phyloP scores from a whole-genome alignment of 1,139 yeast genomes.

The Saccharomyces hybrid region DNA sequence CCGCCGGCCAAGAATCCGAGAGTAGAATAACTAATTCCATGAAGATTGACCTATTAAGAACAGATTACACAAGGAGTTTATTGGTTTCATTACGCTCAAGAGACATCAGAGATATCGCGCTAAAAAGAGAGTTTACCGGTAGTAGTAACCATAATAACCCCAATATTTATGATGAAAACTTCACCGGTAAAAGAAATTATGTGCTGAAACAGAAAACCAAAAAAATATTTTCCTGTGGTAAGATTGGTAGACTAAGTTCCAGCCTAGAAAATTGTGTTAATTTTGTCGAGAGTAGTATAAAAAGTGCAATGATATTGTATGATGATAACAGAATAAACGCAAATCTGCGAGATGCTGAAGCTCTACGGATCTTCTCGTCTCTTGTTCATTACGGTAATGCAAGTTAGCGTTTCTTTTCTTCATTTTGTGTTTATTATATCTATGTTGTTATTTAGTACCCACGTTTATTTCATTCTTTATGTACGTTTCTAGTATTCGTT shows the following conservation, averaged over 20 bases:
- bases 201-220: slow-evolving; percentile 23
- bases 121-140: slow-evolving; percentile 26
- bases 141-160: not conserved
- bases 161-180: slow-evolving; percentile 8
- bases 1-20: slow-evolving; percentile 44
- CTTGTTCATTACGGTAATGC: slow-evolving; percentile 10
- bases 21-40: slow-evolving; percentile 45
- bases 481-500: not conserved
- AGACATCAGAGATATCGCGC: slow-evolving; percentile 48
- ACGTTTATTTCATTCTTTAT: not conserved
- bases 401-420: not conserved
- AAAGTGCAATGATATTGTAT: slow-evolving; percentile 19
- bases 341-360: slow-evolving; percentile 9
- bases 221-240: slow-evolving; percentile 27
- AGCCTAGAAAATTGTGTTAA: slow-evolving; percentile 19
- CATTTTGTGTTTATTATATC: not conserved
- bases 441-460: too few relatives aligned
- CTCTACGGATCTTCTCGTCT: slow-evolving; percentile 14
- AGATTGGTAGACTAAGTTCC: slow-evolving; percentile 19
- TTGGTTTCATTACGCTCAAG: slow-evolving; percentile 47
- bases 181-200: not conserved
- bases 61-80: slow-evolving; percentile 25
- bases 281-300: slow-evolving; percentile 19
- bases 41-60: slow-evolving; percentile 44
- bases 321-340: slow-evolving; percentile 14